phyloP scores from a whole-genome alignment of 1,284 basidiomycete species.

The Meira nashicola region DNA sequence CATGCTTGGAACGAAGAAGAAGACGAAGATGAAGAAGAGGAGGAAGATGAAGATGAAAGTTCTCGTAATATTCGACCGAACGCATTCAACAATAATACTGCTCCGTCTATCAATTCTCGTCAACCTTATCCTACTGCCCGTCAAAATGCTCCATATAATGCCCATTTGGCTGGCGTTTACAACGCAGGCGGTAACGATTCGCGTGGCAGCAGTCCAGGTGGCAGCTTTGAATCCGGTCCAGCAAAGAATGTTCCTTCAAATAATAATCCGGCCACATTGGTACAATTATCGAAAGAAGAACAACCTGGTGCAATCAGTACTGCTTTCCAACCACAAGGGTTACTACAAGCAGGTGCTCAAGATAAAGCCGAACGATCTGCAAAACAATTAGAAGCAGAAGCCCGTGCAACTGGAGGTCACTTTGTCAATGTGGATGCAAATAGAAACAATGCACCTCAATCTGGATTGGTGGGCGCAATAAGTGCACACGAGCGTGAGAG shows the following conservation, averaged over 20 bases:
- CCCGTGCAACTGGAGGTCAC: slow-evolving; percentile 79
- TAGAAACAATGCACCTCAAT: slow-evolving; percentile 91
- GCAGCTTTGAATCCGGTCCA: too few species aligned
- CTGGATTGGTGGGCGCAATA: slow-evolving; percentile 89
- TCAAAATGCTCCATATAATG: too few species aligned
- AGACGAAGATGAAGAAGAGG: slow-evolving; percentile 43
- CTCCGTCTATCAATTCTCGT: slow-evolving; percentile 2
- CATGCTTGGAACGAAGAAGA: slow-evolving; percentile 40
- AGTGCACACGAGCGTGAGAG: slow-evolving; percentile 89
- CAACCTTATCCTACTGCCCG: slow-evolving; percentile 19
- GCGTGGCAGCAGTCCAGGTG: slow-evolving; percentile 29
- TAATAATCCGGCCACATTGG: slow-evolving; percentile 28
- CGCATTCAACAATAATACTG: not conserved
- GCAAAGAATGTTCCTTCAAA: too few species aligned
- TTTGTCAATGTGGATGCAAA: slow-evolving; percentile 80
- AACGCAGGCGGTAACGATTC: slow-evolving; percentile 29
- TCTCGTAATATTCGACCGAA: not conserved
- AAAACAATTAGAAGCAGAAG: slow-evolving; percentile 85
- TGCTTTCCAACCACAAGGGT: slow-evolving; percentile 82
- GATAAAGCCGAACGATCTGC: slow-evolving; percentile 93
- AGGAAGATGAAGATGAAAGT: slow-evolving; percentile 18
- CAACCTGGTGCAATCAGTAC: slow-evolving; percentile 46
- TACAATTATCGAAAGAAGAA: slow-evolving; percentile 43
- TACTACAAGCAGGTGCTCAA: slow-evolving; percentile 87
- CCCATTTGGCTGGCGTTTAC: slow-evolving; percentile 7